Base-by-base conservation (phyloP, 495 filamentous ascomycete genomes). In the Baudoinia panamericana region DNA sequence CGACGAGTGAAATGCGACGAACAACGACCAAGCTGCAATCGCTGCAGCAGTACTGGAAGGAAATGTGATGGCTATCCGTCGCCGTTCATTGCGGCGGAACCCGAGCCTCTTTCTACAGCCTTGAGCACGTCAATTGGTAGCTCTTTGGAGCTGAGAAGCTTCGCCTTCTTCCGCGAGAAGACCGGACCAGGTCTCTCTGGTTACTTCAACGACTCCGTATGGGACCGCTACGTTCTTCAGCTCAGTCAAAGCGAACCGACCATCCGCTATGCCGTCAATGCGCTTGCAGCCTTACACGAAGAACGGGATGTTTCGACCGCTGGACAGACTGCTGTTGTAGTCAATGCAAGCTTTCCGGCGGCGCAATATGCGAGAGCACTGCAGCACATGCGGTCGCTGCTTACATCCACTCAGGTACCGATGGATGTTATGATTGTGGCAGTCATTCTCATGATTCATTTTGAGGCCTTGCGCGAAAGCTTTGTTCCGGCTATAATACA, bases 11-110 rank as follows among this genome's bases (percentile, higher is more conserved):
- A 51, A 21, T 51, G 48, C 39, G 48, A 51, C 30, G 48, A 51
- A 25, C 17, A 12, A 4, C 41, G 43, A 23, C 48, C 48, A 5
- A 19, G 18, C 5, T 51, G 48, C 34, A 37, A 34, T 12, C 43
- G 48, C 10, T 51, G 48, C 20, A 51, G 38, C n/a, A 33, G 32
- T 26, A 51, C 48, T 15, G 48, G 48, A 2, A 43, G 48, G 13
- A 46, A 47, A 21, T 51, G 48, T 33, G 48, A 51, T 39, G 48
- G 48, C 7, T 51, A 51, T 32, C 19, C 34, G 8, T 13, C 20
- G 8, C 34, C 22, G 18, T 13, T n/a, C 5, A 16, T 10, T 7
- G 7, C 18, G 6, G n/a, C 30, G 7, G 16, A 5, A 17, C 16
- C 18, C 34, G 20, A 24, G 3, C 8, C 2, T 4, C 16, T 15